Conservation (phyloP, 2,329 filamentous ascomycete species). For the Bertia moriformis region DNA sequence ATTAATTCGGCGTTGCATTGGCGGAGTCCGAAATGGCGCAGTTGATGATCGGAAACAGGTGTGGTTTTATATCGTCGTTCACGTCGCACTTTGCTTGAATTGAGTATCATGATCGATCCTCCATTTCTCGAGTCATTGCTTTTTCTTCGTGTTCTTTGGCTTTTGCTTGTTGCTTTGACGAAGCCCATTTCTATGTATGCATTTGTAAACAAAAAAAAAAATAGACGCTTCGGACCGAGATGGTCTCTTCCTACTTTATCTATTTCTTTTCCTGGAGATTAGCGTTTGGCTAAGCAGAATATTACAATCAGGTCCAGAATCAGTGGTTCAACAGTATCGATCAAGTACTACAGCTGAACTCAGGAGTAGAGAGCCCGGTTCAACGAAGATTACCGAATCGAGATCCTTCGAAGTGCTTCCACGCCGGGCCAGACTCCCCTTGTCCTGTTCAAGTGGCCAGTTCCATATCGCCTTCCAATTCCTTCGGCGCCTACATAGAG, state of each 20-base stretch:
- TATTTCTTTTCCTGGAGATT: neutral
- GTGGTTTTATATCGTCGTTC: constrained; percentile 12
- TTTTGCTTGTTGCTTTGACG: neutral
- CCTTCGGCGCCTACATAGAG: no score
- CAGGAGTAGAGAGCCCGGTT: no score
- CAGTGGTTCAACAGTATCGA: no score
- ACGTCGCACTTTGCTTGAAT: constrained; percentile 4
- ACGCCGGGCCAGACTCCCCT: no score
- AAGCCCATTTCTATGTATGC: neutral
- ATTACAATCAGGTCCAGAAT: no score
- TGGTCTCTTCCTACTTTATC: no score
- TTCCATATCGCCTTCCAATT: no score
- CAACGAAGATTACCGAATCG: no score
- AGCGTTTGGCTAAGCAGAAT: no score
- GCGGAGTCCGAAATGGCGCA: constrained; percentile 15
- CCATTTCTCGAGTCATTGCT: neutral
- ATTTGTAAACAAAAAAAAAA: no score
- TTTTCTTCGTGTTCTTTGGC: neutral
- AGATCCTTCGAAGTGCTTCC: no score
- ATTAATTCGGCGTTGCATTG: constrained; percentile 18
- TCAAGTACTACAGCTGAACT: neutral
- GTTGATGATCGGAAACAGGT: constrained; percentile 11
- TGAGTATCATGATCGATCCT: neutral
- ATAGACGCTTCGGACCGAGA: neutral
- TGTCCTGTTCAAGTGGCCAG: no score